phyloP scores from a whole-genome alignment of 2,329 filamentous ascomycete species.

The Elsinoe ampelina region DNA sequence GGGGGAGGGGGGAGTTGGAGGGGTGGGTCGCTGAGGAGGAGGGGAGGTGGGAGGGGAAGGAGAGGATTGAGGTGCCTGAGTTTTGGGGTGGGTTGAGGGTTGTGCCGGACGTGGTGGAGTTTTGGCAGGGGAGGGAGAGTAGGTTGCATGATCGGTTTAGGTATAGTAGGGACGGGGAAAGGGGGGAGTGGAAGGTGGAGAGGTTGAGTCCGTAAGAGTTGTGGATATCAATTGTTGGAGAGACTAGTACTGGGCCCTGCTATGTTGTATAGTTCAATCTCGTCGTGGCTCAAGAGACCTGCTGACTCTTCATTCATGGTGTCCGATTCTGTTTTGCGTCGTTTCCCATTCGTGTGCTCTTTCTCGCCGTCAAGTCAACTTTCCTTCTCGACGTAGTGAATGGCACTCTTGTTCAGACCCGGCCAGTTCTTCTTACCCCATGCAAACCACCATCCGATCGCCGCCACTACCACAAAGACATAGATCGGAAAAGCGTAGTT shows the following conservation, averaged over 20 bases:
- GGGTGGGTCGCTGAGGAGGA: constrained; percentile 68
- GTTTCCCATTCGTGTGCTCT: not conserved
- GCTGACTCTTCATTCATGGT: not conserved
- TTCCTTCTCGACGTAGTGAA: constrained; percentile 11
- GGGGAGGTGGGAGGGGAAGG: constrained; percentile 60
- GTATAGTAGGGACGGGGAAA: constrained; percentile 54
- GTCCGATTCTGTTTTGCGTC: not conserved
- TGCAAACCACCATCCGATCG: constrained; percentile 17
- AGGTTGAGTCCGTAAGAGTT: constrained; percentile 72
- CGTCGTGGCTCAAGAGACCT: not conserved
- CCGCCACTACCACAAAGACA: constrained; percentile 18
- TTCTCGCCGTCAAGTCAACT: constrained; percentile 4
- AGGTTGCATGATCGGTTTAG: constrained; percentile 88
- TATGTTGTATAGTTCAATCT: not conserved
- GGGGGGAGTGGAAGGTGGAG: constrained; percentile 56
- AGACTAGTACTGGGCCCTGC: constrained; percentile 1
- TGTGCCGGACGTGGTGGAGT: constrained; percentile 79
- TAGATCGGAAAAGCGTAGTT: constrained; percentile 22
- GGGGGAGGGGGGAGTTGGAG: constrained; percentile 63
- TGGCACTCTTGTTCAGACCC: constrained; percentile 19
- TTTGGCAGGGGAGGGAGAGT: constrained; percentile 88
- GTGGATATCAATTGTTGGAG: no score
- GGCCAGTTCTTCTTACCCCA: constrained; percentile 19
- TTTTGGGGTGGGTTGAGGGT: constrained; percentile 93
- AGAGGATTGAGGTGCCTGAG: constrained; percentile 78